Conservation (phyloP, 2,329 filamentous ascomycete genomes). For the Fusarium siculi region DNA sequence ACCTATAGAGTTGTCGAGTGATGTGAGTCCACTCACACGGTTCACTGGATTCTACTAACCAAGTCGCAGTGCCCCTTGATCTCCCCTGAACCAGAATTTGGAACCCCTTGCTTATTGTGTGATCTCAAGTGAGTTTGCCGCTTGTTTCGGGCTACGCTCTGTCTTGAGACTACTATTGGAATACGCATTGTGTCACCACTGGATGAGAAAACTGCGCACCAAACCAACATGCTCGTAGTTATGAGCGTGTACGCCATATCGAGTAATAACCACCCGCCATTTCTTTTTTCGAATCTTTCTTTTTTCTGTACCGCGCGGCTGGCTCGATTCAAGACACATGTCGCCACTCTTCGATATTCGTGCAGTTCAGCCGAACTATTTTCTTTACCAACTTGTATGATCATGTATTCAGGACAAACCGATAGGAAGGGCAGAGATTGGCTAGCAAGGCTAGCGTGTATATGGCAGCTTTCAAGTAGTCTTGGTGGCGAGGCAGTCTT, state of each 20-base stretch:
- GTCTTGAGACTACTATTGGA: constrained; percentile 21
- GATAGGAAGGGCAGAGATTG: not conserved
- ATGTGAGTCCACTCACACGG: not conserved
- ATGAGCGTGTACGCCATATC: not conserved
- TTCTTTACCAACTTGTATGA: not conserved
- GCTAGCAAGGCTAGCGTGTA: not conserved
- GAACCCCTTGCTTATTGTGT: not conserved
- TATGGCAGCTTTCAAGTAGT: not conserved
- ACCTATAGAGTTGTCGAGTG: not conserved
- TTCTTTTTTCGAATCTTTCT: constrained; percentile 22
- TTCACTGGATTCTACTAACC: constrained; percentile 9
- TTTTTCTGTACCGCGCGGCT: not conserved
- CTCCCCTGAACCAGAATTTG: not conserved
- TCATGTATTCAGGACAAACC: not conserved
- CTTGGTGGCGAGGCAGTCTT: constrained; percentile 4
- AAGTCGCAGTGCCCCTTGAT: not conserved
- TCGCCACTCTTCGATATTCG: not conserved
- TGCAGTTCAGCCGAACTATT: not conserved
- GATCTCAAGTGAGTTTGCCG: constrained; percentile 6
- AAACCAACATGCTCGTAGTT: constrained; percentile 1
- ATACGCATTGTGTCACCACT: constrained; percentile 7
- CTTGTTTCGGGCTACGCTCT: constrained; percentile 5
- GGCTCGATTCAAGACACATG: not conserved
- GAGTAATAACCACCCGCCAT: not conserved
- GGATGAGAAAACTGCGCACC: constrained; percentile 21